Evolutionary conservation across 768 basidiomycete species (phyloP).

Genomic region (Rhodotorula babjevae): DNA sequence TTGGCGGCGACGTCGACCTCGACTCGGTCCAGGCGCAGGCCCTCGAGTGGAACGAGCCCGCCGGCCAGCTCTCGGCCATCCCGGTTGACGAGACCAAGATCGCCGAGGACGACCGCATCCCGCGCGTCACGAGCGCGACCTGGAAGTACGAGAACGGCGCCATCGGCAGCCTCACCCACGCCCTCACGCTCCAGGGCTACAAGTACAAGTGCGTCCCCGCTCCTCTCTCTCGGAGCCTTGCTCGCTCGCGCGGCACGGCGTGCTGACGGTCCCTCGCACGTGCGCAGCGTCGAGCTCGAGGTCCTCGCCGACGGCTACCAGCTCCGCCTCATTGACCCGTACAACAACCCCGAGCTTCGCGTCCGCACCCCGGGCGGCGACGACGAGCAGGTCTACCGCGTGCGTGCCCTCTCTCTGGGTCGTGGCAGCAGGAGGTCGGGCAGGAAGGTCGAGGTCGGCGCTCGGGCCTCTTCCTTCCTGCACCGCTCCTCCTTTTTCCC

Average conservation of each 20-base stretch:
- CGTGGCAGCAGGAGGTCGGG: neutral
- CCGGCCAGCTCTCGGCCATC: slow-evolving; percentile 48
- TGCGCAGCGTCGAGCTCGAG: slow-evolving; percentile 3
- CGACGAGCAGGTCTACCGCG: slow-evolving; percentile 39
- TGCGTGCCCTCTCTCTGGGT: slow-evolving; percentile 15
- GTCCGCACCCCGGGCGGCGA: slow-evolving; percentile 54
- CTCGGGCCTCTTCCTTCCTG: no score
- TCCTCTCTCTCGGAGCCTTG: neutral
- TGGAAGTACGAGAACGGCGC: slow-evolving; percentile 98
- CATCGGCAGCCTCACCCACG: slow-evolving; percentile 84
- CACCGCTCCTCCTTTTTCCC: no score
- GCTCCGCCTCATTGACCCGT: slow-evolving; percentile 63
- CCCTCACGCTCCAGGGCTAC: slow-evolving; percentile 79
- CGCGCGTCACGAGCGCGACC: slow-evolving; percentile 83
- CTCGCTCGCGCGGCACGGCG: no score
- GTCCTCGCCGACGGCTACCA: slow-evolving; percentile 77
- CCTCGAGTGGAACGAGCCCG: slow-evolving; percentile 52
- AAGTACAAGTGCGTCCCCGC: slow-evolving; percentile 40
- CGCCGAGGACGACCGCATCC: slow-evolving; percentile 79
- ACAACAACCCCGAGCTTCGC: slow-evolving; percentile 81
- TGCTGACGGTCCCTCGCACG: neutral
- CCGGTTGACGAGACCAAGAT: slow-evolving; percentile 48
- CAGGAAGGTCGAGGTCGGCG: no score
- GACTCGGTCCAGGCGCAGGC: slow-evolving; percentile 66
- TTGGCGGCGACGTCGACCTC: slow-evolving; percentile 64